Conservation (phyloP, 2,329 filamentous ascomycete genomes). For the Dactylonectria macrodidyma region DNA sequence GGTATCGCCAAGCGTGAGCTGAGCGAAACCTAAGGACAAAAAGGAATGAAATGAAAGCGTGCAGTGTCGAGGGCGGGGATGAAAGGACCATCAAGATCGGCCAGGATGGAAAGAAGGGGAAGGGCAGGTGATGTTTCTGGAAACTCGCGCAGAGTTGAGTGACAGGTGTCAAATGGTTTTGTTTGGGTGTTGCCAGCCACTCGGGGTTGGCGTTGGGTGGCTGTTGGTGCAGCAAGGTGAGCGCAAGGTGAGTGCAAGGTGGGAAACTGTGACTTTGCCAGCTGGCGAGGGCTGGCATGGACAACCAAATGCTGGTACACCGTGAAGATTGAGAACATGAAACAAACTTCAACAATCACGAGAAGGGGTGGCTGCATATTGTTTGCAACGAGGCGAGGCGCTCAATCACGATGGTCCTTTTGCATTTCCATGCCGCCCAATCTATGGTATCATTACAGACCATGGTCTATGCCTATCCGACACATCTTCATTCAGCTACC, state of each 20-base stretch:
- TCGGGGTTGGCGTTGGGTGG: background rate
- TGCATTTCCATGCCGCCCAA: slow-evolving; percentile 48
- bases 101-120: background rate
- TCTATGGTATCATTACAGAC: slow-evolving; percentile 59
- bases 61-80: too few relatives aligned
- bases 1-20: background rate
- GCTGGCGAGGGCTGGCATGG: background rate
- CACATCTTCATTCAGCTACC: slow-evolving; percentile 40
- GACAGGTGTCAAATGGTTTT: background rate
- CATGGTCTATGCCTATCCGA: slow-evolving; percentile 49
- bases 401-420: slow-evolving; percentile 46
- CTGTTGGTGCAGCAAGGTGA: background rate
- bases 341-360: background rate
- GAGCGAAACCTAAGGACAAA: background rate
- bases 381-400: slow-evolving; percentile 39
- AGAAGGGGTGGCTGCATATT: background rate
- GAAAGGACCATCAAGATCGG: background rate
- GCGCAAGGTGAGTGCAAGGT: background rate
- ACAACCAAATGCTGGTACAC: background rate
- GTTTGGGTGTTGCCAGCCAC: background rate
- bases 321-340: background rate
- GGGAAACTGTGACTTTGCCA: background rate
- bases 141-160: background rate
- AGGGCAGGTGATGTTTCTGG: background rate
- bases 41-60: too few relatives aligned